phyloP scores from a whole-genome alignment of 2,329 filamentous ascomycete species.

The Aspergillus transmontanensis region DNA sequence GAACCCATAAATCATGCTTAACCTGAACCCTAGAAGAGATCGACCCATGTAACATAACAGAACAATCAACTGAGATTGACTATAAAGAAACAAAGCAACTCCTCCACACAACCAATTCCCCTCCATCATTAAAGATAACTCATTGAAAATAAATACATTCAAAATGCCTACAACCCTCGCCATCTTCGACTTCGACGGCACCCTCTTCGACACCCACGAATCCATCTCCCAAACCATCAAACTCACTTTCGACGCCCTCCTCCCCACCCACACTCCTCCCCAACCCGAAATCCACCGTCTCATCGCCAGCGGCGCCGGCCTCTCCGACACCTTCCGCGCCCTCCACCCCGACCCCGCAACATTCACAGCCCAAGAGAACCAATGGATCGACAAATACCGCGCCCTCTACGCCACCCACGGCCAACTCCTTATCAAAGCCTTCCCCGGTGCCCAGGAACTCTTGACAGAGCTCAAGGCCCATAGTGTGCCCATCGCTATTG shows the following conservation, averaged over 20 bases:
- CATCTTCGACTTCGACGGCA: conserved; percentile 24
- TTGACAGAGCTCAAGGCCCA: conserved; percentile 13
- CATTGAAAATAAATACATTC: too few relatives aligned
- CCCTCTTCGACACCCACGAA: conserved; percentile 19
- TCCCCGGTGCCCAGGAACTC: conserved; percentile 19
- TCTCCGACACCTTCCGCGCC: conserved; percentile 12
- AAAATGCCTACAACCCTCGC: conserved; percentile 9
- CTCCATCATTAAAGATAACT: too few relatives aligned
- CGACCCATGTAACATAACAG: too few relatives aligned
- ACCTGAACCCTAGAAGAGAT: too few relatives aligned
- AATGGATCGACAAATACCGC: conserved; percentile 25
- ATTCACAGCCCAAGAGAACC: conserved; percentile 15
- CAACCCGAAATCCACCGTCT: conserved; percentile 6
- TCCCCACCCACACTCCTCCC: conserved; percentile 6
- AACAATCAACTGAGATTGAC: too few relatives aligned
- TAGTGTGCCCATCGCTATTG: conserved; percentile 22
- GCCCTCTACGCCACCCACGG: conserved; percentile 24
- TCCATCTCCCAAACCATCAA: conserved; percentile 14
- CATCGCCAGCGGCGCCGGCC: conserved; percentile 15
- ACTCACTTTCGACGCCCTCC: conserved; percentile 15
- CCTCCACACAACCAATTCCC: too few relatives aligned
- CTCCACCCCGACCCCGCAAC: conserved; percentile 8
- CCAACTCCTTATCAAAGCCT: conserved; percentile 22
- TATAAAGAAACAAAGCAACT: too few relatives aligned
- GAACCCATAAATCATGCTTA: too few relatives aligned